A percentile compares a stretch with the other conserved stretches of the same genome.
phyloP scores from a whole-genome alignment of 495 filamentous ascomycete genomes.

The Hyaloscypha variabilis region DNA sequence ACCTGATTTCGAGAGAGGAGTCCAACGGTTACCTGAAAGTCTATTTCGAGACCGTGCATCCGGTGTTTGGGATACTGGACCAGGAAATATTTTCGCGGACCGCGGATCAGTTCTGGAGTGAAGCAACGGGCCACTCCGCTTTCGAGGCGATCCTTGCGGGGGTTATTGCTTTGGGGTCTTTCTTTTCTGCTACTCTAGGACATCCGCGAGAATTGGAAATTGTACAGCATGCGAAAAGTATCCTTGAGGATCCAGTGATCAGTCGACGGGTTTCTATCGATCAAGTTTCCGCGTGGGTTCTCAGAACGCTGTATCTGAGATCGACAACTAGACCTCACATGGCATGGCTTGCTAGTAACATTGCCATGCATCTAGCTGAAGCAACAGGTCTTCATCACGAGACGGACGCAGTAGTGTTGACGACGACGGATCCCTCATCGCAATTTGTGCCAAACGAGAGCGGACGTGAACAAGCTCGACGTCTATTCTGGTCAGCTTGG shows the following conservation, averaged over 20 bases:
- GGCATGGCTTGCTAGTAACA: slow-evolving; percentile 58
- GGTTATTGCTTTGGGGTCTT: slow-evolving; percentile 48
- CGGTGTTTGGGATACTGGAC: slow-evolving; percentile 51
- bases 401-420: slow-evolving; percentile 20
- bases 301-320: slow-evolving; percentile 53
- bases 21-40: slow-evolving; percentile 38
- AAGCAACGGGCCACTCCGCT: slow-evolving; percentile 5
- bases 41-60: slow-evolving; percentile 51
- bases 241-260: slow-evolving; percentile 46
- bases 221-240: slow-evolving; percentile 42
- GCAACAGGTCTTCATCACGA: slow-evolving; percentile 49
- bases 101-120: slow-evolving; percentile 39
- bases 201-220: slow-evolving; percentile 38
- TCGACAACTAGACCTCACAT: slow-evolving; percentile 52
- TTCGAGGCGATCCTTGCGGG: slow-evolving; percentile 50
- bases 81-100: slow-evolving; percentile 32
- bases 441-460: slow-evolving; percentile 5
- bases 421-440: slow-evolving; percentile 2
- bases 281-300: slow-evolving; percentile 50
- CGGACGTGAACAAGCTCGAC: slow-evolving; percentile 41
- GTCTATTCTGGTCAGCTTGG: slow-evolving; percentile 50
- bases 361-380: slow-evolving; percentile 54
- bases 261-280: slow-evolving; percentile 32
- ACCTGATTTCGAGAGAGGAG: slow-evolving; percentile 39
- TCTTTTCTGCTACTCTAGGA: slow-evolving; percentile 46